phyloP scores from a whole-genome alignment of 2,329 filamentous ascomycete species.

The Nemania diffusa region DNA sequence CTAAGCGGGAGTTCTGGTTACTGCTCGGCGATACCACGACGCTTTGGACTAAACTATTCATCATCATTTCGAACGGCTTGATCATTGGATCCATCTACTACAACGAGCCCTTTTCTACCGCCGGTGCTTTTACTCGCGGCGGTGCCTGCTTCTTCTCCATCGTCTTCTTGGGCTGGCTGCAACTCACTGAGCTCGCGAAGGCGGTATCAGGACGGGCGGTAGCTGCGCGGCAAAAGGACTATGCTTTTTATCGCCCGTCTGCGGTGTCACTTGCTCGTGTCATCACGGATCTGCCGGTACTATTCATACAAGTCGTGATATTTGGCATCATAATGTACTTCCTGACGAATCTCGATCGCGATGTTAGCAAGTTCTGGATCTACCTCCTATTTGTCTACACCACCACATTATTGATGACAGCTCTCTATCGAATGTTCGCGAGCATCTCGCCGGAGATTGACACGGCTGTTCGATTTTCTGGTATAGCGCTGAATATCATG shows the following conservation, averaged over 20 bases:
- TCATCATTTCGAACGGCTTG: conserved; percentile 76
- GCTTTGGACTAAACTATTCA: conserved; percentile 81
- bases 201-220: conserved; percentile 77
- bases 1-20: conserved; percentile 81
- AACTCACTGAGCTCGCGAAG: conserved; percentile 81
- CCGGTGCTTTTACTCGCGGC: conserved; percentile 69
- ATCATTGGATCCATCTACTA: conserved; percentile 86
- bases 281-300: conserved; percentile 67
- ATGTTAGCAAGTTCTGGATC: conserved; percentile 74
- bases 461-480: conserved; percentile 68
- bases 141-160: conserved; percentile 62
- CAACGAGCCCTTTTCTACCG: conserved; percentile 67
- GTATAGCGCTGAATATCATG: conserved; percentile 67
- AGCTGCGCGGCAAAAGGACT: conserved; percentile 58
- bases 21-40: conserved; percentile 79
- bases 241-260: conserved; percentile 64
- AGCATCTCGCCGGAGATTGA: conserved; percentile 58
- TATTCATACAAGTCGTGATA: conserved; percentile 71
- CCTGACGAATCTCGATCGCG: conserved; percentile 75
- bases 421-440: conserved; percentile 50
- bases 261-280: conserved; percentile 68
- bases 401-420: conserved; percentile 46
- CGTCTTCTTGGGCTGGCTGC: conserved; percentile 71
- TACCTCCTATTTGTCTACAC: conserved; percentile 66
- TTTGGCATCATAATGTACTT: conserved; percentile 83